Evolutionary conservation across 2,329 filamentous ascomycete genomes (phyloP).

Genomic region (Claviceps maximensis): DNA sequence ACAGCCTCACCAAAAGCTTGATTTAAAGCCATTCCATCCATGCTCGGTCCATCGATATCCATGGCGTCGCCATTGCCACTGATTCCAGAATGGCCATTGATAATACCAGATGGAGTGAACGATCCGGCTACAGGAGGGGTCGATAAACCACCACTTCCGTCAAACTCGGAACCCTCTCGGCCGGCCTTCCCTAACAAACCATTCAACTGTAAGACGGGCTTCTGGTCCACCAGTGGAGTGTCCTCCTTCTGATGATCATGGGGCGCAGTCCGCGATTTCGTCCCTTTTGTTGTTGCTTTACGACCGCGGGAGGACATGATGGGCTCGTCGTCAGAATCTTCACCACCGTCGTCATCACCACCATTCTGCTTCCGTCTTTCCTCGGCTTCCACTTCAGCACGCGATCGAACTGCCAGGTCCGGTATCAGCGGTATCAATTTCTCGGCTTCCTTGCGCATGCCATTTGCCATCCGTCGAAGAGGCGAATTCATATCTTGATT

Average conservation of each 20-base stretch:
- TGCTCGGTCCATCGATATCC: constrained; percentile 69
- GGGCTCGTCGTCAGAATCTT: constrained; percentile 92
- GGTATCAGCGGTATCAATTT: constrained; percentile 92
- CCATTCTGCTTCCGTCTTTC: constrained; percentile 77
- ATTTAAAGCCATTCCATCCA: constrained; percentile 50
- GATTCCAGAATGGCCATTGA: constrained; percentile 52
- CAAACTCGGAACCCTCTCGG: constrained; percentile 66
- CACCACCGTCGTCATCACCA: constrained; percentile 65
- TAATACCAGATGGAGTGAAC: constrained; percentile 54
- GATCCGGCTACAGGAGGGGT: constrained; percentile 69
- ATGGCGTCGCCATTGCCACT: constrained; percentile 71
- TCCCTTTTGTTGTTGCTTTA: constrained; percentile 65
- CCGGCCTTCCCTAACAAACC: constrained; percentile 44
- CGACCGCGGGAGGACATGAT: constrained; percentile 96
- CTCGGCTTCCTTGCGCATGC: constrained; percentile 95
- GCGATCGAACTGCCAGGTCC: constrained; percentile 77
- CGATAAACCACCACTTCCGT: constrained; percentile 72
- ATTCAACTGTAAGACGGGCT: constrained; percentile 57
- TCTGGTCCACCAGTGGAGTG: constrained; percentile 63
- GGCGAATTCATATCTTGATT: constrained; percentile 83
- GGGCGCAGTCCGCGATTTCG: constrained; percentile 61
- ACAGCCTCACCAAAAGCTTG: constrained; percentile 51
- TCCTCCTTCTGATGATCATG: constrained; percentile 62
- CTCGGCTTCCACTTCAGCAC: constrained; percentile 87
- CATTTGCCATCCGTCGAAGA: constrained; percentile 80